A percentile compares a stretch with the other conserved stretches of the same genome.
These are phyloP conservation scores for Zymoseptoria ardabiliae DNA, from an alignment of 2,329 filamentous ascomycete genomes.

Conservation along the genomic window DNA sequence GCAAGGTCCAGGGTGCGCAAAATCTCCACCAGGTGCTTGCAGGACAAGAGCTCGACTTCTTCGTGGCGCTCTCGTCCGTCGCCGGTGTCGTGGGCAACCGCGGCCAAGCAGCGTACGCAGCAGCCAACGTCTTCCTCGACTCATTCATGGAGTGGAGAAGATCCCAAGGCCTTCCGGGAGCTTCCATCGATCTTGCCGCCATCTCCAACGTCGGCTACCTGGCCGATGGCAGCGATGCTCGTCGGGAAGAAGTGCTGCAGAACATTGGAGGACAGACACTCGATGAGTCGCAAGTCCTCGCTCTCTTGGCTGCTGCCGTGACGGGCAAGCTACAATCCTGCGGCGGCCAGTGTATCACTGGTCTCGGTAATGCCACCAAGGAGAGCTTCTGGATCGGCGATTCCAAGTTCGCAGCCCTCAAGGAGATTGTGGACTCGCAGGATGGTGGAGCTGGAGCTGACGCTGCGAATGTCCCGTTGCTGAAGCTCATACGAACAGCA, in stretches of 20 bases:
- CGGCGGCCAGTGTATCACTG: neutral
- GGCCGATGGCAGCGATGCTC: constrained; percentile 4
- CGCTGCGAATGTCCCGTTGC: neutral
- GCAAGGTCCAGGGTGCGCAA: constrained; percentile 18
- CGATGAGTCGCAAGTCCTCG: neutral
- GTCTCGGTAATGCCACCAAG: neutral
- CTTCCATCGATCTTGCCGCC: constrained; percentile 25
- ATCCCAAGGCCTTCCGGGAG: constrained; percentile 17
- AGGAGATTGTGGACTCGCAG: neutral
- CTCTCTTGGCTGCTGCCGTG: neutral
- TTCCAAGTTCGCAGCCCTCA: neutral
- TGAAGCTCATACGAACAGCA: neutral
- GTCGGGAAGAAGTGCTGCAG: neutral
- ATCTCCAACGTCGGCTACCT: constrained; percentile 27
- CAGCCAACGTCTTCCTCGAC: constrained; percentile 37
- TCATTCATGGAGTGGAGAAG: constrained; percentile 23
- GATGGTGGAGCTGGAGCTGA: neutral
- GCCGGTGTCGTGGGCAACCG: constrained; percentile 50
- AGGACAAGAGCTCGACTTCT: constrained; percentile 31
- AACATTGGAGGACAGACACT: neutral
- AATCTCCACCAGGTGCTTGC: constrained; percentile 41
- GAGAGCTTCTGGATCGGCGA: neutral
- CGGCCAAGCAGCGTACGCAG: constrained; percentile 53
- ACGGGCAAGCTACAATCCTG: neutral
- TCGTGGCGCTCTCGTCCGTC: constrained; percentile 48